Evolutionary conservation across 1,284 basidiomycete genomes (phyloP).

Genomic region (Ustilago esculenta): DNA sequence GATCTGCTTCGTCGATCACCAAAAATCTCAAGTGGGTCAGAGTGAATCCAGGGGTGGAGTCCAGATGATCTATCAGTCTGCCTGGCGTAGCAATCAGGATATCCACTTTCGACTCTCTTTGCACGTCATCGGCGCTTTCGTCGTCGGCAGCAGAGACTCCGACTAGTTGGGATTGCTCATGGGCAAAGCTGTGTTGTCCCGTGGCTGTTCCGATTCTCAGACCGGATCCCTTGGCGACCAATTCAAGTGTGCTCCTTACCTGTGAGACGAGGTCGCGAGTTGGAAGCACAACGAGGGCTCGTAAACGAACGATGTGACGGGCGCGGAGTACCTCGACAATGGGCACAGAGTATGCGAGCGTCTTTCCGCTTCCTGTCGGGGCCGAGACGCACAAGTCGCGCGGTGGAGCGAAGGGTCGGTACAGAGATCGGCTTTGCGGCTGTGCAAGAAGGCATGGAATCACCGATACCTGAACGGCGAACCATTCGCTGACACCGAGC

Average conservation of each 20-base stretch:
- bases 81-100: slow-evolving; percentile 96
- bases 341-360: slow-evolving; percentile 90
- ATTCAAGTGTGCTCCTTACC: slow-evolving; percentile 90
- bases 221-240: slow-evolving; percentile 77
- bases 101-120: slow-evolving; percentile 73
- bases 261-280: slow-evolving; percentile 95
- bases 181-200: slow-evolving; percentile 63
- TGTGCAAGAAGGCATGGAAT: slow-evolving; percentile 78
- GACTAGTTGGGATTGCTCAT: slow-evolving; percentile 61
- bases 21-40: slow-evolving; percentile 92
- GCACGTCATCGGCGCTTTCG: slow-evolving; percentile 7
- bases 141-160: background rate
- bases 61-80: slow-evolving; percentile 90
- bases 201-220: slow-evolving; percentile 75
- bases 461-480: slow-evolving; percentile 79
- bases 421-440: slow-evolving; percentile 70
- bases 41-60: slow-evolving; percentile 84
- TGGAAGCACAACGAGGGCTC: slow-evolving; percentile 91
- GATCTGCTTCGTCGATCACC: slow-evolving; percentile 97
- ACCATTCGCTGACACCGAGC: slow-evolving; percentile 63
- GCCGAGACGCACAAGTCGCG: slow-evolving; percentile 94
- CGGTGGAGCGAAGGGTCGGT: slow-evolving; percentile 77
- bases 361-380: slow-evolving; percentile 97
- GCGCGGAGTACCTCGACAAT: slow-evolving; percentile 75
- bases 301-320: slow-evolving; percentile 71